Evolutionary conservation across 176 grass and related monocot genomes (phyloP).

Genomic region (Oryza meridionalis): DNA sequence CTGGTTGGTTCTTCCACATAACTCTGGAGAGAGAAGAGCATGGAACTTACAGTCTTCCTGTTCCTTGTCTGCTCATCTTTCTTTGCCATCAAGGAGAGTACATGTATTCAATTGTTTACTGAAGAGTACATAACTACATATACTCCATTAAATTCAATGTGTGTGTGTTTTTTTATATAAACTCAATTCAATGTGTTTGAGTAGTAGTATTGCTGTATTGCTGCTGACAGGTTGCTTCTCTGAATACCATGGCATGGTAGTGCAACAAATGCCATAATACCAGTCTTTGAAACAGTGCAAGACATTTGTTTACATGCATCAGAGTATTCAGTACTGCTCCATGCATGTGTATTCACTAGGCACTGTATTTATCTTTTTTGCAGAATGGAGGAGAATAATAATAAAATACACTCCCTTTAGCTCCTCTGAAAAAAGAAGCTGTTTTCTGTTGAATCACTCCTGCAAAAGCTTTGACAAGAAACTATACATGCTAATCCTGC

Average conservation of each 20-base stretch:
- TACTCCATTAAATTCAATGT: constrained; percentile 35
- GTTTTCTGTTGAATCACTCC: not conserved
- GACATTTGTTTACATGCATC: not conserved
- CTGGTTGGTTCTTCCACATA: constrained; percentile 6
- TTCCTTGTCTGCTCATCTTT: constrained; percentile 8
- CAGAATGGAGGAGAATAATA: not conserved
- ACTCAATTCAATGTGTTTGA: constrained; percentile 35
- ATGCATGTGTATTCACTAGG: not conserved
- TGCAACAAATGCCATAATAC: constrained; percentile 22
- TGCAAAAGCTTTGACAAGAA: constrained; percentile 7
- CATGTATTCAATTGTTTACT: not conserved
- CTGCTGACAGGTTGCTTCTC: constrained; percentile 31
- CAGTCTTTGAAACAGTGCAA: not conserved
- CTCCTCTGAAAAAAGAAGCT: not conserved
- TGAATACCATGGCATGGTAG: constrained; percentile 40
- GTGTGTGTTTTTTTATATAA: too few species aligned
- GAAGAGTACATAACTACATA: not conserved
- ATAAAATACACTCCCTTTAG: not conserved
- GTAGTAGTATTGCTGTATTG: constrained; percentile 4
- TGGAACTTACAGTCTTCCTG: constrained; percentile 11
- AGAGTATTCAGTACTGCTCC: not conserved
- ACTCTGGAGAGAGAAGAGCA: not conserved
- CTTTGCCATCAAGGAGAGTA: constrained; percentile 9
- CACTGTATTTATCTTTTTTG: not conserved
- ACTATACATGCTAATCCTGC: not conserved